phyloP scores from a whole-genome alignment of 2,329 filamentous ascomycete genomes.

The Trichoderma brevicompactum region DNA sequence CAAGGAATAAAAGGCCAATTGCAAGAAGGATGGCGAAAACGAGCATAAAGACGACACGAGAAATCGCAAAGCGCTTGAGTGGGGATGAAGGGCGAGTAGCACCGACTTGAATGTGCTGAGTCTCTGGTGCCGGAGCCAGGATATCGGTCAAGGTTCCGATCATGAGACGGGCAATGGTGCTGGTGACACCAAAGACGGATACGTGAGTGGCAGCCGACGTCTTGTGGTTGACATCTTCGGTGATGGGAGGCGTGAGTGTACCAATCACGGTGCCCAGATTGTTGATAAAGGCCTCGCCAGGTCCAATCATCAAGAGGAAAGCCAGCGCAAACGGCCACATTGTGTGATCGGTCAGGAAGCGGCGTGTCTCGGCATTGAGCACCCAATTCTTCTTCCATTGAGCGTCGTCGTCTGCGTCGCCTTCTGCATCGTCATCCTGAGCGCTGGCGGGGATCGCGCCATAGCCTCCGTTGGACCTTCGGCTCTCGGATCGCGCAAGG shows the following conservation, averaged over 20 bases:
- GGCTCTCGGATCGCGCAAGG: slow-evolving; percentile 59
- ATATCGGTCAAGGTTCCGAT: slow-evolving; percentile 89
- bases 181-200: slow-evolving; percentile 87
- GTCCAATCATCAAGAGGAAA: slow-evolving; percentile 91
- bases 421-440: slow-evolving; percentile 53
- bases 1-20: slow-evolving; percentile 75
- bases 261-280: slow-evolving; percentile 93
- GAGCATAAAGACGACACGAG: slow-evolving; percentile 79
- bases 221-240: slow-evolving; percentile 47
- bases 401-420: slow-evolving; percentile 51
- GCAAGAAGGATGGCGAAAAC: slow-evolving; percentile 75
- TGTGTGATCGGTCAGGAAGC: slow-evolving; percentile 83
- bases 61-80: slow-evolving; percentile 61
- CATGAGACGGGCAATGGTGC: slow-evolving; percentile 85
- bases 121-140: slow-evolving; percentile 71
- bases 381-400: slow-evolving; percentile 84
- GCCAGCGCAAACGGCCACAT: slow-evolving; percentile 95
- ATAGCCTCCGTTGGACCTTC: slow-evolving; percentile 70
- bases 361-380: slow-evolving; percentile 85
- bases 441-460: slow-evolving; percentile 59
- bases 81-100: slow-evolving; percentile 36
- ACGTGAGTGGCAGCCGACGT: slow-evolving; percentile 84
- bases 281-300: slow-evolving; percentile 97
- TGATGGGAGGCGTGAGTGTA: slow-evolving; percentile 70
- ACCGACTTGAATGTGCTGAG: slow-evolving; percentile 57